Percentiles rank a stretch among this genome's conserved stretches.
Evolutionary conservation across 129 eudicot genomes (phyloP).

Genomic region (Daucus carota): DNA sequence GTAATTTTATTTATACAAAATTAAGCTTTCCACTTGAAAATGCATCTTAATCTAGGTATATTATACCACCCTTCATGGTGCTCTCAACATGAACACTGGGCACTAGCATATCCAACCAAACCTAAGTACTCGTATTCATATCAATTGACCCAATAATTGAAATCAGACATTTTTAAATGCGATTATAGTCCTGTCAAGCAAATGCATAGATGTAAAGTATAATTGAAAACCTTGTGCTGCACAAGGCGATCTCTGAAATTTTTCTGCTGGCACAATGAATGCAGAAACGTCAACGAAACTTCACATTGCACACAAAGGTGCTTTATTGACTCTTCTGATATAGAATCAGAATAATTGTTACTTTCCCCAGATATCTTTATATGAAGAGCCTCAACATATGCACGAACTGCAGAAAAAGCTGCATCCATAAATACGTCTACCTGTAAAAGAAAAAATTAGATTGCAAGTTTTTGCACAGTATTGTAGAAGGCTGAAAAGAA

Average conservation of each 20-base stretch:
- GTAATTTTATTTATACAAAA: not conserved
- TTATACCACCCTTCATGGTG: not conserved
- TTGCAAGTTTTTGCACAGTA: not conserved
- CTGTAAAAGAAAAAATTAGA: conserved; percentile 34
- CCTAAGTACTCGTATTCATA: not conserved
- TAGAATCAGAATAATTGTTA: conserved; percentile 22
- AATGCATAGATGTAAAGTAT: not conserved
- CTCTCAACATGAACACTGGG: not conserved
- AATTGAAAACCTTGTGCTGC: conserved; percentile 64
- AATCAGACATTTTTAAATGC: not conserved
- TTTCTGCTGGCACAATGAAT: conserved; percentile 71
- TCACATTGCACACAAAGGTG: conserved; percentile 79
- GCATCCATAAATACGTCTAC: conserved; percentile 67
- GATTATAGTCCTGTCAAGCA: not conserved
- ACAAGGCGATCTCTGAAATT: conserved; percentile 72
- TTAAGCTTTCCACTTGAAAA: not conserved
- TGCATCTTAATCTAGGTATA: not conserved
- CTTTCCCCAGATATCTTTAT: conserved; percentile 37
- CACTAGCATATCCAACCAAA: not conserved
- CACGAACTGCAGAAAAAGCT: conserved; percentile 67
- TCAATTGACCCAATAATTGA: not conserved
- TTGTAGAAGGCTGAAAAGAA: not conserved
- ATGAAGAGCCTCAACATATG: conserved; percentile 57
- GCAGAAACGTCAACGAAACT: conserved; percentile 80
- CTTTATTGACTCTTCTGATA: conserved; percentile 38